phyloP scores from a whole-genome alignment of 495 filamentous ascomycete genomes.

The Penicillium arizonense region DNA sequence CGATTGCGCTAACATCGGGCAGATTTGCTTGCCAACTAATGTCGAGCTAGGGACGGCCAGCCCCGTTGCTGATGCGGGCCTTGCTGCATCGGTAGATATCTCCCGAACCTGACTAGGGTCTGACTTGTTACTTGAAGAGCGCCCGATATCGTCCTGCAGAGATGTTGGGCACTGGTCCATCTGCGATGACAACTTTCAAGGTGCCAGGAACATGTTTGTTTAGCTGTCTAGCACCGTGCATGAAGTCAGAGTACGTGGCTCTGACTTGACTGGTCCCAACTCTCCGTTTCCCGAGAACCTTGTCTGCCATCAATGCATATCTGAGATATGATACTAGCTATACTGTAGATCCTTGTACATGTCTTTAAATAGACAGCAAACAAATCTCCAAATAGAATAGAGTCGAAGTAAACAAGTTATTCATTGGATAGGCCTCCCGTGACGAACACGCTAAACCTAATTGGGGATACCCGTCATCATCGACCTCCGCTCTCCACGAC shows the following conservation, averaged over 20 bases:
- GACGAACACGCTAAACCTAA: conserved; percentile 29
- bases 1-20: conserved; percentile 22
- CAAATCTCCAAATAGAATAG: neutral
- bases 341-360: neutral
- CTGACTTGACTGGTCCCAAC: neutral
- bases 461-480: conserved; percentile 26
- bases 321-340: neutral
- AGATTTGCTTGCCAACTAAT: conserved; percentile 27
- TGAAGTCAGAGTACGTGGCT: neutral
- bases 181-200: conserved; percentile 5
- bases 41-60: conserved; percentile 25
- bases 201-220: conserved; percentile 9
- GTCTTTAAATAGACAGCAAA: neutral
- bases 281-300: neutral
- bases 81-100: conserved; percentile 16
- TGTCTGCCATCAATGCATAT: conserved; percentile 5
- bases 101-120: conserved; percentile 12
- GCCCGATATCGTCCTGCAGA: conserved; percentile 24
- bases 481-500: conserved; percentile 25
- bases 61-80: conserved; percentile 17
- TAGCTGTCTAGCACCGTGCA: neutral
- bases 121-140: neutral
- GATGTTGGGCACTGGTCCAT: conserved; percentile 21
- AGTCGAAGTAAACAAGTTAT: neutral
- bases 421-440: conserved; percentile 24